phyloP scores from a whole-genome alignment of 1,139 yeast genomes.

The Saccharomycopsis phalli region DNA sequence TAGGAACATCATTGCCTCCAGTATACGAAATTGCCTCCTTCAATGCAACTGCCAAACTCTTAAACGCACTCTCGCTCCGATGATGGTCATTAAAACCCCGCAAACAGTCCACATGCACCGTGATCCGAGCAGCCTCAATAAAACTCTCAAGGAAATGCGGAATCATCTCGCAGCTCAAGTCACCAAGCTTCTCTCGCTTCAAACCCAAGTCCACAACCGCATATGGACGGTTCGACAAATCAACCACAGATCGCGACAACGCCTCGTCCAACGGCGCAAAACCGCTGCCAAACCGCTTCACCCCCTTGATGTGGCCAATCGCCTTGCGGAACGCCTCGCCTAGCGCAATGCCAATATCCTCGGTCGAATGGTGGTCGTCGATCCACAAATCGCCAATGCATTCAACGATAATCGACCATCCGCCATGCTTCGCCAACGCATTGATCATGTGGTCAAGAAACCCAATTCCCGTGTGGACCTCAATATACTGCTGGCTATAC shows the following conservation, averaged over 20 bases:
- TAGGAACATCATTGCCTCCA: constrained; percentile 87
- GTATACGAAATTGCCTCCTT: constrained; percentile 77
- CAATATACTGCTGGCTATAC: constrained; percentile 55
- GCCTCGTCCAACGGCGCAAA: constrained; percentile 98
- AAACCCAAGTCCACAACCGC: constrained; percentile 86
- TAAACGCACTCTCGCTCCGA: constrained; percentile 91
- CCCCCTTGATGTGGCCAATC: constrained; percentile 81
- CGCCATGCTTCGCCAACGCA: constrained; percentile 92
- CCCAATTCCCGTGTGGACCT: constrained; percentile 86
- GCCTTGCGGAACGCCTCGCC: constrained; percentile 89
- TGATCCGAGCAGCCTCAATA: constrained; percentile 84
- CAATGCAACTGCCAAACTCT: constrained; percentile 88
- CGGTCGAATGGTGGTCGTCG: constrained; percentile 96
- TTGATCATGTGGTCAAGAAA: constrained; percentile 96
- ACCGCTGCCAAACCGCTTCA: constrained; percentile 87
- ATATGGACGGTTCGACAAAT: constrained; percentile 83
- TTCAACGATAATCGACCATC: constrained; percentile 86
- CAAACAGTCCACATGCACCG: constrained; percentile 88
- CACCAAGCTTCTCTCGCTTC: constrained; percentile 89
- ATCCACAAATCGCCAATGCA: constrained; percentile 93
- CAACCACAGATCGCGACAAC: constrained; percentile 87
- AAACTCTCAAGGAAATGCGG: constrained; percentile 93
- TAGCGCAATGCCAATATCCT: constrained; percentile 87
- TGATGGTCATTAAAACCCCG: constrained; percentile 95
- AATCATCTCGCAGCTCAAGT: constrained; percentile 88